These are phyloP conservation scores for Pistacia vera DNA, from an alignment of 345 rosid genomes.

Conservation along the genomic window DNA sequence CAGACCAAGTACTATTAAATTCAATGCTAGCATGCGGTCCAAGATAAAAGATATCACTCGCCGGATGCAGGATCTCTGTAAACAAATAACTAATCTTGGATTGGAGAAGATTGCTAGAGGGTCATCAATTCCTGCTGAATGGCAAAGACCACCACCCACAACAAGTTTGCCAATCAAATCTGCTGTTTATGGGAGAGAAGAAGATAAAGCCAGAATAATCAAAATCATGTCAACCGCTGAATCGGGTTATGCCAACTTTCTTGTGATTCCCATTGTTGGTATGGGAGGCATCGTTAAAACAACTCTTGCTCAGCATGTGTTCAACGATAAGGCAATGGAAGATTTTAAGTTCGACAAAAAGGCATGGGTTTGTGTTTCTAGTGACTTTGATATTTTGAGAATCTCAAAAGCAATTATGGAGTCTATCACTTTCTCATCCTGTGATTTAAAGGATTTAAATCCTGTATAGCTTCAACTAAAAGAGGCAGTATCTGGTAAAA, in stretches of 20 bases:
- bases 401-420: conserved; percentile 4
- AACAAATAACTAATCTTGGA: background rate
- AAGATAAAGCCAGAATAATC: background rate
- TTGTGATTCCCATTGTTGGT: background rate
- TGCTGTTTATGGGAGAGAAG: background rate
- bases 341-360: background rate
- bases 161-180: background rate
- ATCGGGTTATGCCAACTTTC: background rate
- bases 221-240: background rate
- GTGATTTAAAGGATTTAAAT: background rate
- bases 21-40: background rate
- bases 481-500: background rate
- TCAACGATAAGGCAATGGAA: background rate
- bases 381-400: background rate
- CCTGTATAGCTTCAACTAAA: background rate
- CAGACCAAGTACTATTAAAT: background rate
- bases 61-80: background rate
- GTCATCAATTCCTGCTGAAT: background rate
- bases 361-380: conserved; percentile 11
- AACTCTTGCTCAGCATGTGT: background rate
- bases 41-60: background rate
- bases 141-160: background rate
- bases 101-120: background rate
- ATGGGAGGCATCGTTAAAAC: conserved; percentile 6
- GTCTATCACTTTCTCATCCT: background rate